A percentile compares a stretch with the other conserved stretches of the same genome.
phyloP scores from a whole-genome alignment of 2,329 filamentous ascomycete genomes.

The Alternaria viburni region DNA sequence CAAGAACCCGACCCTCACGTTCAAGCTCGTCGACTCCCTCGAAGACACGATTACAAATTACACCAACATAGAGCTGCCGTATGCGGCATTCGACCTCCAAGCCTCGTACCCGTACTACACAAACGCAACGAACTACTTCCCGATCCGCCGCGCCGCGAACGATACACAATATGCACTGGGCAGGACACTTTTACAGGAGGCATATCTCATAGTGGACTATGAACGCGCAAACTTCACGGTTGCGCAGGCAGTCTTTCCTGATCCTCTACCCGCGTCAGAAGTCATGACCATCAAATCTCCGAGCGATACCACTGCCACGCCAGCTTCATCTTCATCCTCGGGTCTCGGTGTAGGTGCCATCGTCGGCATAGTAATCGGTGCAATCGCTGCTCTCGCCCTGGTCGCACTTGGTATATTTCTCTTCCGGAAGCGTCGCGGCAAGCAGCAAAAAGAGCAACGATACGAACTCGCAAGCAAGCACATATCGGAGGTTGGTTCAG shows the following conservation, averaged over 20 bases:
- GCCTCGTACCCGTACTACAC: conserved; percentile 61
- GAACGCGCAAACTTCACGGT: conserved; percentile 56
- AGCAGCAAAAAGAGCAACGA: conserved; percentile 12
- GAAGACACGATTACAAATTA: conserved; percentile 41
- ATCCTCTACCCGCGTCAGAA: conserved; percentile 37
- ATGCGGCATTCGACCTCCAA: conserved; percentile 56
- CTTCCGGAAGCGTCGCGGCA: conserved; percentile 26
- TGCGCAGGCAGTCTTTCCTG: conserved; percentile 45
- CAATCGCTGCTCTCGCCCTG: conserved; percentile 22
- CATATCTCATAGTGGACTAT: conserved; percentile 59
- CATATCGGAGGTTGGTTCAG: conserved; percentile 24
- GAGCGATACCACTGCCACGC: neutral
- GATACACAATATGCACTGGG: conserved; percentile 67
- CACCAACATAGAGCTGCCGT: conserved; percentile 54
- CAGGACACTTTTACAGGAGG: conserved; percentile 71
- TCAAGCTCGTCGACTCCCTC: conserved; percentile 45
- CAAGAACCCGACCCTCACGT: conserved; percentile 46
- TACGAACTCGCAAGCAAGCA: conserved; percentile 32
- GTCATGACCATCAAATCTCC: conserved; percentile 35
- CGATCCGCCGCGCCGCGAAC: conserved; percentile 64
- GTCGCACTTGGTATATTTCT: conserved; percentile 28
- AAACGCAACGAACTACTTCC: conserved; percentile 71
- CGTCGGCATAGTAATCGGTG: conserved; percentile 41
- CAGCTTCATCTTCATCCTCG: conserved; percentile 6
- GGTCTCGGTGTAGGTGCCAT: conserved; percentile 37